Conservation (phyloP, 208 protist species). For the Trichomonas tenax region DNA sequence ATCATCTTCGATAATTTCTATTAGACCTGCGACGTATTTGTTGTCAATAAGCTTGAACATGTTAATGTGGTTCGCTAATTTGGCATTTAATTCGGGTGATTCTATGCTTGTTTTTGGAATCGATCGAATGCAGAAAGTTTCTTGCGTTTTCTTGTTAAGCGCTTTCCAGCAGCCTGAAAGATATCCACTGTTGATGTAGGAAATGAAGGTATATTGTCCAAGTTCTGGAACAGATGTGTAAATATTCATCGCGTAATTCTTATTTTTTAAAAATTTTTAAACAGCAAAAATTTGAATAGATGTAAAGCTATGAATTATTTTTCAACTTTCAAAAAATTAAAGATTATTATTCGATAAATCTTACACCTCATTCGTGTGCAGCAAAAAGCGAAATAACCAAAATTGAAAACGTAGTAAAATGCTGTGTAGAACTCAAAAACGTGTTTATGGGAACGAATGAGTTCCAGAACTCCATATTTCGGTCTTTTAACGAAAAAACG, state of each 20-base stretch:
- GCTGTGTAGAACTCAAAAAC: no score
- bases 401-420: no score
- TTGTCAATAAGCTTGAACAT: not conserved
- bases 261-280: not conserved
- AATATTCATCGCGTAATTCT: not conserved
- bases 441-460: no score
- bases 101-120: not conserved
- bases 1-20: not conserved
- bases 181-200: not conserved
- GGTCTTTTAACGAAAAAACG: no score
- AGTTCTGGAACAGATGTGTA: not conserved
- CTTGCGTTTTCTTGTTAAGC: not conserved
- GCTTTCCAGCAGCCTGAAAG: not conserved
- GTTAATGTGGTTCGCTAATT: not conserved
- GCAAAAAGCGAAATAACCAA: no score
- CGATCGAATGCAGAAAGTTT: not conserved
- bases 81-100: not conserved
- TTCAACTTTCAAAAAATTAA: no score
- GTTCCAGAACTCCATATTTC: no score
- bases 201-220: not conserved
- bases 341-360: no score
- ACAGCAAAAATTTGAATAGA: no score
- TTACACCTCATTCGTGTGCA: no score
- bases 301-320: not conserved
- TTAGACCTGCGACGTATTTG: not conserved